Conservation (phyloP, 345 rosid genomes). For the Toxicodendron radicans region DNA sequence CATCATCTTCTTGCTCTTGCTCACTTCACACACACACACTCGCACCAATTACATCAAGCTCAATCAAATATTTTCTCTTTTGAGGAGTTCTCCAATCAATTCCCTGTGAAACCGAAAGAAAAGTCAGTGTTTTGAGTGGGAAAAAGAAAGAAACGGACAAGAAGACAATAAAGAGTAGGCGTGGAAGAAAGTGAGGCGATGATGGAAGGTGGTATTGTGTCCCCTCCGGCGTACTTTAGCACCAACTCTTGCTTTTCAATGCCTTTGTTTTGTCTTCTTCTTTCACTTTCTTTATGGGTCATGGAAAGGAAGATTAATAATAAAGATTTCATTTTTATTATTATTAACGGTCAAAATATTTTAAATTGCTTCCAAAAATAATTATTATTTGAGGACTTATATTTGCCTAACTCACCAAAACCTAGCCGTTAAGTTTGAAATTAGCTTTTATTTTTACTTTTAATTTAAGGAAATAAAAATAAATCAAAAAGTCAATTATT, state of each 20-base stretch:
- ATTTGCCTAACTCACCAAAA: too few species aligned
- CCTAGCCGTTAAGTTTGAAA: too few species aligned
- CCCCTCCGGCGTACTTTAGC: slow-evolving; percentile 16
- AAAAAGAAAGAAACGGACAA: neutral
- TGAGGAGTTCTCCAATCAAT: neutral
- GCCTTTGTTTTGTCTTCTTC: neutral
- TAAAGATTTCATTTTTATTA: neutral
- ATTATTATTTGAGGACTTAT: too few species aligned
- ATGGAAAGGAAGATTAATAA: too few species aligned
- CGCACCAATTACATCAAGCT: neutral
- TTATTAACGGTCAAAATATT: too few species aligned
- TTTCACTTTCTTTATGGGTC: neutral
- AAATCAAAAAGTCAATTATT: too few species aligned
- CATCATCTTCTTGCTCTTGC: slow-evolving; percentile 32
- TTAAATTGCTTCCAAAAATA: too few species aligned
- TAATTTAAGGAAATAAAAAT: too few species aligned
- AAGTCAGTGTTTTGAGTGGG: neutral
- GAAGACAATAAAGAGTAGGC: slow-evolving; percentile 3
- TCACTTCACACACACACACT: neutral
- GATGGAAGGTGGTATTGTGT: neutral
- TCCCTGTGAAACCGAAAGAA: slow-evolving; percentile 9
- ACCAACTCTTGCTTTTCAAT: neutral
- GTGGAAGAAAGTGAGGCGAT: neutral
- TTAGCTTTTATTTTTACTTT: too few species aligned
- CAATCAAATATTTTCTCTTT: too few species aligned